phyloP scores from a whole-genome alignment of 2,329 filamentous ascomycete genomes.

The Colletotrichum orbiculare region DNA sequence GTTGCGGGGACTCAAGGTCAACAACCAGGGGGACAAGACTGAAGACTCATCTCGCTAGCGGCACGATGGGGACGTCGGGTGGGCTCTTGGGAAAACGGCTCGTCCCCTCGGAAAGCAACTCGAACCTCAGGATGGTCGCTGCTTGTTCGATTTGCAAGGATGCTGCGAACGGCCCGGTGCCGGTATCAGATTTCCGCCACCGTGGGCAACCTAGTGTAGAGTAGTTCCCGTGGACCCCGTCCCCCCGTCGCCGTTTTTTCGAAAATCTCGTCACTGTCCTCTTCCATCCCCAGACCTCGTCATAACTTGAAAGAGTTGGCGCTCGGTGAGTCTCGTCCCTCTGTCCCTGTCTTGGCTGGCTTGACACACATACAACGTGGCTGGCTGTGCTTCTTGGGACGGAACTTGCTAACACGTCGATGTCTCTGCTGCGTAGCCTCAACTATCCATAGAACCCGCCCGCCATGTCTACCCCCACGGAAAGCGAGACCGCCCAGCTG shows the following conservation, averaged over 20 bases:
- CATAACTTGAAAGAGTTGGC: too few species aligned
- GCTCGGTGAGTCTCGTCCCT: too few species aligned
- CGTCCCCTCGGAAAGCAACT: neutral
- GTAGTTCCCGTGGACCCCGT: conserved; percentile 8
- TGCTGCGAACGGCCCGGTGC: conserved; percentile 1
- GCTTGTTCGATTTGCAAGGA: conserved; percentile 16
- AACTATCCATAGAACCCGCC: neutral
- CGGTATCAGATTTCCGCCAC: neutral
- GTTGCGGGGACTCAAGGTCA: conserved; percentile 4
- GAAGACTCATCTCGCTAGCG: conserved; percentile 20
- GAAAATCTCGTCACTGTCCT: too few species aligned
- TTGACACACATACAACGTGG: too few species aligned
- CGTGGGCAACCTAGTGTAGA: too few species aligned
- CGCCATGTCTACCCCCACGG: conserved; percentile 7
- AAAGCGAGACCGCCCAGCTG: neutral
- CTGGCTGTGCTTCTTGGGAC: too few species aligned
- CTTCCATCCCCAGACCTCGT: too few species aligned
- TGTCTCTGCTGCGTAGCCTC: neutral
- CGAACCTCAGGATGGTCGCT: conserved; percentile 18
- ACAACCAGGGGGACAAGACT: conserved; percentile 1
- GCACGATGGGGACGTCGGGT: neutral
- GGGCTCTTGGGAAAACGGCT: conserved; percentile 4
- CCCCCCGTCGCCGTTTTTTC: neutral
- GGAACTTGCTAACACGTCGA: neutral
- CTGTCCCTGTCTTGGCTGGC: too few species aligned